phyloP scores from a whole-genome alignment of 108 stramenopile genomes.

The Mediolabrus comicus region DNA sequence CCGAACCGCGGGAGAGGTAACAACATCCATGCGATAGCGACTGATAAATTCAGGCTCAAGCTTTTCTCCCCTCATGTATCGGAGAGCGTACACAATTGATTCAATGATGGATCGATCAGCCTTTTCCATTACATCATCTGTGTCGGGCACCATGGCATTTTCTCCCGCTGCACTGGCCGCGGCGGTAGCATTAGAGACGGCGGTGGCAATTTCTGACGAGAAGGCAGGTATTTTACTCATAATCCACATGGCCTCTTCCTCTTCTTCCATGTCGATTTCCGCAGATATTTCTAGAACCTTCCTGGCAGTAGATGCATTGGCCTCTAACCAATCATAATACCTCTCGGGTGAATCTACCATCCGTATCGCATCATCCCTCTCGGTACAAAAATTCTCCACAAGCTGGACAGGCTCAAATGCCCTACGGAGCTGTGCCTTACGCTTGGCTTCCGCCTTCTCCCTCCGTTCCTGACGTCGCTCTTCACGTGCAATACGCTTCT shows the following conservation, averaged over 20 bases:
- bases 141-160: conserved; percentile 16
- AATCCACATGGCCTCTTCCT: conserved; percentile 83
- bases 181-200: conserved; percentile 9
- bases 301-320: conserved; percentile 31
- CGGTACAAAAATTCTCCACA: conserved; percentile 91
- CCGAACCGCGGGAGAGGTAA: conserved; percentile 72
- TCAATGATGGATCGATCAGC: conserved; percentile 54
- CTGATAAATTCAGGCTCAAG: conserved; percentile 85
- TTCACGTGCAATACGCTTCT: conserved; percentile 56
- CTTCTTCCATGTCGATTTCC: conserved; percentile 61
- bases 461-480: conserved; percentile 53
- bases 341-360: conserved; percentile 74
- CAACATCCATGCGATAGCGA: conserved; percentile 71
- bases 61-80: conserved; percentile 76
- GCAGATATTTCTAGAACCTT: conserved; percentile 26
- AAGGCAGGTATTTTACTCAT: conserved; percentile 74
- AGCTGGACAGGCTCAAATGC: conserved; percentile 90
- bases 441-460: conserved; percentile 57
- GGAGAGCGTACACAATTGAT: conserved; percentile 69
- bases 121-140: conserved; percentile 41
- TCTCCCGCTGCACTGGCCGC: conserved; percentile 11
- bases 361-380: conserved; percentile 84
- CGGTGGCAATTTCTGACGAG: conserved; percentile 53
- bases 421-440: conserved; percentile 71
- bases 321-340: conserved; percentile 71